Percentiles rank a stretch among this genome's conserved stretches.
phyloP scores from a whole-genome alignment of 176 grass and related monocot species.

The Aegilops sharonensis region DNA sequence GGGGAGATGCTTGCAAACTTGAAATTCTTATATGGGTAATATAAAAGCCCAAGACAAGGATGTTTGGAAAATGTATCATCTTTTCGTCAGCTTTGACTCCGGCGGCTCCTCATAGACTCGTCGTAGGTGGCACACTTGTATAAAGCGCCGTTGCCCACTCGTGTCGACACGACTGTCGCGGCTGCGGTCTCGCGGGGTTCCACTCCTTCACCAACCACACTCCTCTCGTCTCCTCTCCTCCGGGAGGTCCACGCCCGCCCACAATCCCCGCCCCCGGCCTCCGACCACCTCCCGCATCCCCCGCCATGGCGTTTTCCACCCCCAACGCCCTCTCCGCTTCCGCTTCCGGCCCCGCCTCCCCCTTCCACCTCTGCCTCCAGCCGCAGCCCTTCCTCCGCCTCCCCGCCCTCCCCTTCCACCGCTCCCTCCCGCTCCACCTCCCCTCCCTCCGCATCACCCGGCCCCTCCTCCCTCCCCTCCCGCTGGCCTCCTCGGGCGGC shows the following conservation, averaged over 20 bases:
- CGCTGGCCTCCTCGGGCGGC: constrained; percentile 30
- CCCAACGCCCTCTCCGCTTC: constrained; percentile 28
- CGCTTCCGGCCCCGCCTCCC: not conserved
- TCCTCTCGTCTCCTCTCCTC: not conserved
- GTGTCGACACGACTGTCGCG: not conserved
- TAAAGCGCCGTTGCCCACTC: not conserved
- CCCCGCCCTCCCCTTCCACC: not conserved
- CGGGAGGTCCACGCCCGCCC: constrained; percentile 11
- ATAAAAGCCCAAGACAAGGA: no score
- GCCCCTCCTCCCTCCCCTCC: constrained; percentile 22
- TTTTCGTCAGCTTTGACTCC: not conserved
- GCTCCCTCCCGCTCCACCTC: constrained; percentile 33
- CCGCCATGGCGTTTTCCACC: constrained; percentile 41
- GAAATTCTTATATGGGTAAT: no score
- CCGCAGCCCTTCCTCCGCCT: constrained; percentile 7
- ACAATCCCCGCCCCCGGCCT: not conserved
- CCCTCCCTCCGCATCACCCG: constrained; percentile 29
- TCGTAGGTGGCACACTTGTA: not conserved
- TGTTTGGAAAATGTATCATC: not conserved
- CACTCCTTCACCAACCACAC: constrained; percentile 18
- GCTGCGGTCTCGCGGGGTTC: not conserved
- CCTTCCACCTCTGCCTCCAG: constrained; percentile 27
- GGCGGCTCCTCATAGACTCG: not conserved
- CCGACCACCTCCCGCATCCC: constrained; percentile 3
- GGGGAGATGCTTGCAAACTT: no score